Evolutionary conservation across 2,329 filamentous ascomycete species (phyloP).

Genomic region (Juglanconis oblonga): DNA sequence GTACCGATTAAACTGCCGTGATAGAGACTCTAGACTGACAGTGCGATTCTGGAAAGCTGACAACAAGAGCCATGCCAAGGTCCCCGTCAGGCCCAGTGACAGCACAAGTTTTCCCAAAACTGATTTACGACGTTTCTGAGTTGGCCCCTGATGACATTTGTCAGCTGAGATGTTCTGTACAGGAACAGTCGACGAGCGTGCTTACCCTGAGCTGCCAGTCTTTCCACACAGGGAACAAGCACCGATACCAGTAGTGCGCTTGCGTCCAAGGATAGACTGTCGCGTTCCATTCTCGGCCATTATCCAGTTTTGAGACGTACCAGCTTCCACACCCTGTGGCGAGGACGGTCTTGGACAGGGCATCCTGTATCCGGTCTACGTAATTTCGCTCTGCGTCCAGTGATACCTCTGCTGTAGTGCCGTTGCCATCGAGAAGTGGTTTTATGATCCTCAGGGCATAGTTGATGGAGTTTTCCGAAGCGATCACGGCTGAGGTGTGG

Average conservation of each 20-base stretch:
- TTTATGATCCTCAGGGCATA: conserved; percentile 58
- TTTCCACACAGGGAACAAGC: conserved; percentile 32
- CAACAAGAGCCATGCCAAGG: not conserved
- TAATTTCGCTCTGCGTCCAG: conserved; percentile 33
- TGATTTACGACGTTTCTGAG: not conserved
- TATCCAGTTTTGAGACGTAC: conserved; percentile 29
- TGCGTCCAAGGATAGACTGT: conserved; percentile 36
- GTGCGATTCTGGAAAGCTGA: not conserved
- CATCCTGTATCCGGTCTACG: conserved; percentile 29
- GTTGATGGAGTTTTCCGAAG: conserved; percentile 59
- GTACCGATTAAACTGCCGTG: not conserved
- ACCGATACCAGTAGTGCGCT: conserved; percentile 32
- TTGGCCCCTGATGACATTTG: not conserved
- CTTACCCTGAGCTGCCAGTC: conserved; percentile 34
- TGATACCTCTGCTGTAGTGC: conserved; percentile 30
- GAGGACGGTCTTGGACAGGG: conserved; percentile 33
- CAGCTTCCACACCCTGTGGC: conserved; percentile 33
- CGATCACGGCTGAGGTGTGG: conserved; percentile 46
- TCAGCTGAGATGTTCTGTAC: not conserved
- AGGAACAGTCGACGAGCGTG: not conserved
- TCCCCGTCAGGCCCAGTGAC: not conserved
- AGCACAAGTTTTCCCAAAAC: not conserved
- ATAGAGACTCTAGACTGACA: not conserved
- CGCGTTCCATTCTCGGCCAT: conserved; percentile 31
- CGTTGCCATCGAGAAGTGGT: conserved; percentile 36